Evolutionary conservation across 441 rosid genomes (phyloP).

Genomic region (Populus hybrid): DNA sequence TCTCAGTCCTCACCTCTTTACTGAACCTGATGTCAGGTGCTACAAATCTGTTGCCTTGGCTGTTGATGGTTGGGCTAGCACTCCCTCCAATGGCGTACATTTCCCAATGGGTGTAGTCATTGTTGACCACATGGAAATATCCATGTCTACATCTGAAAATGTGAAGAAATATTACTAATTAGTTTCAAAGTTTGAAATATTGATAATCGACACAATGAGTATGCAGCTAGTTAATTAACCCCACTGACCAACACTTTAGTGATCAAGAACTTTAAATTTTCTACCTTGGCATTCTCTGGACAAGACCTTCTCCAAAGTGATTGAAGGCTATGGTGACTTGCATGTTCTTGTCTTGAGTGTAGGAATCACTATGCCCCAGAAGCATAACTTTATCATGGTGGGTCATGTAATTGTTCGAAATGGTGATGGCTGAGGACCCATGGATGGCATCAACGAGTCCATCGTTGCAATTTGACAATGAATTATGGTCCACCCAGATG

Average conservation of each 20-base stretch:
- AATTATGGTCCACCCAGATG: conserved; percentile 89
- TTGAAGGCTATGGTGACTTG: conserved; percentile 91
- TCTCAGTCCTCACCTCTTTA: conserved; percentile 44
- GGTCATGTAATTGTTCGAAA: conserved; percentile 86
- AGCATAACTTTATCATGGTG: conserved; percentile 94
- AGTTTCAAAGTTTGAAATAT: background rate
- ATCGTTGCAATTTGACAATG: conserved; percentile 73
- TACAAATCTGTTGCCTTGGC: conserved; percentile 79
- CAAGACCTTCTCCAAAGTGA: conserved; percentile 94
- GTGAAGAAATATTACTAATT: background rate
- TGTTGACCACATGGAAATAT: conserved; percentile 76
- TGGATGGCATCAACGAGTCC: conserved; percentile 81
- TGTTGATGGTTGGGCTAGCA: conserved; percentile 67
- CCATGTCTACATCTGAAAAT: conserved; percentile 59
- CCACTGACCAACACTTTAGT: background rate
- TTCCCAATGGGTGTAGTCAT: conserved; percentile 83
- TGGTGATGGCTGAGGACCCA: conserved; percentile 87
- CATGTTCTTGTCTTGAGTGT: conserved; percentile 62
- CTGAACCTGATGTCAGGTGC: conserved; percentile 47
- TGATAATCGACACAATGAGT: background rate
- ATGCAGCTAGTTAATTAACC: too few relatives aligned
- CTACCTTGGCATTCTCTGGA: conserved; percentile 96
- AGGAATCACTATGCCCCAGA: conserved; percentile 85
- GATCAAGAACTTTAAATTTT: background rate
- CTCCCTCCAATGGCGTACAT: conserved; percentile 87